phyloP scores from a whole-genome alignment of 2,329 filamentous ascomycete species.

The Myrmaecium sp. region DNA sequence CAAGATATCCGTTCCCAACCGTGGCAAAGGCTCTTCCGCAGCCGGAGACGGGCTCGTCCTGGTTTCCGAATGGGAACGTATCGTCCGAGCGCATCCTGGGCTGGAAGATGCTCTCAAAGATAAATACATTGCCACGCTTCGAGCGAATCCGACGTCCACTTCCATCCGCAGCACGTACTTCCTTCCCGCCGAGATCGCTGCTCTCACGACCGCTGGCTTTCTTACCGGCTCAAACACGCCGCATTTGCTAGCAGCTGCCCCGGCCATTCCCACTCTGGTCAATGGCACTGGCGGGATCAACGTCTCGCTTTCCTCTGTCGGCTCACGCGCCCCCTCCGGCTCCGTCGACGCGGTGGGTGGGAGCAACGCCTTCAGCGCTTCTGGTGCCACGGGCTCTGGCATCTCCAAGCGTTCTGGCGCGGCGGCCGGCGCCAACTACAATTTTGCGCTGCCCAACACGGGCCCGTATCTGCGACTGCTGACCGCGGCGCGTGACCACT shows the following conservation, averaged over 20 bases:
- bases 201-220: constrained; percentile 49
- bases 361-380: constrained; percentile 43
- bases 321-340: constrained; percentile 48
- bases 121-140: constrained; percentile 37
- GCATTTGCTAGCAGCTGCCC: too few relatives aligned
- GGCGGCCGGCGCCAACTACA: constrained; percentile 20
- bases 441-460: constrained; percentile 47
- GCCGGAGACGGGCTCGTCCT: constrained; percentile 50
- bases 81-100: constrained; percentile 11
- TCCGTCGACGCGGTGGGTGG: constrained; percentile 54
- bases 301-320: constrained; percentile 44
- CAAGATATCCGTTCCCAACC: constrained; percentile 44
- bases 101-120: constrained; percentile 29
- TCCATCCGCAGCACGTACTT: constrained; percentile 27
- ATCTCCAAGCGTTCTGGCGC: constrained; percentile 3
- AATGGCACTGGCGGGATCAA: too few relatives aligned
- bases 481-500: constrained; percentile 41
- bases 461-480: constrained; percentile 52
- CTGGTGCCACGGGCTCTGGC: constrained; percentile 31
- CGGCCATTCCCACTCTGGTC: too few relatives aligned
- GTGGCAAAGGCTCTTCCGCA: constrained; percentile 38
- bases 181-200: constrained; percentile 31
- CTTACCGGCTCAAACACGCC: constrained; percentile 40
- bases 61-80: constrained; percentile 35
- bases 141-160: constrained; percentile 31